Evolutionary conservation across 176 grass and related monocot genomes (phyloP).

Genomic region (Elymus sibiricus): DNA sequence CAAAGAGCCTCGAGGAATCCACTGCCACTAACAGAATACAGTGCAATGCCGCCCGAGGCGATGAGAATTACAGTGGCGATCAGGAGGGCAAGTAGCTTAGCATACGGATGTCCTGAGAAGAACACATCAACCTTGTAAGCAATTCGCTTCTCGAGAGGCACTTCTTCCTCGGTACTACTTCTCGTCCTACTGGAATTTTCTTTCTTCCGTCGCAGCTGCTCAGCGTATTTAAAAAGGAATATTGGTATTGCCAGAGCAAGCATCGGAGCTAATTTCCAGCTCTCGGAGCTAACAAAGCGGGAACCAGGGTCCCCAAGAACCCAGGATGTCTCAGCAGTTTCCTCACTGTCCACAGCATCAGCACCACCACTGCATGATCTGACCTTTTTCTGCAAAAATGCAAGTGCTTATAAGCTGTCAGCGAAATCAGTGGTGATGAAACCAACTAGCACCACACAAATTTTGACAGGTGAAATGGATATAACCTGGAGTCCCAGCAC

Average conservation of each 20-base stretch:
- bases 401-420: not conserved
- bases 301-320: conserved; percentile 18
- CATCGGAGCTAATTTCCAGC: conserved; percentile 39
- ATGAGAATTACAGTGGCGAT: conserved; percentile 80
- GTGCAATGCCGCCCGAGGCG: conserved; percentile 68
- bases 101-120: conserved; percentile 93
- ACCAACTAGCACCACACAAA: not conserved
- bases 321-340: conserved; percentile 25
- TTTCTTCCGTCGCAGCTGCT: conserved; percentile 40
- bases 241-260: conserved; percentile 48
- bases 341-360: conserved; percentile 14
- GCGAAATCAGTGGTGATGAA: not conserved
- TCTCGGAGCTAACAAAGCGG: conserved; percentile 19
- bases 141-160: conserved; percentile 85
- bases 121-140: conserved; percentile 91
- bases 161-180: conserved; percentile 54
- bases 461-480: conserved; percentile 5
- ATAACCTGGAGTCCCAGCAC: conserved; percentile 69
- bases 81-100: conserved; percentile 86
- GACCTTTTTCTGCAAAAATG: conserved; percentile 52
- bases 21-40: conserved; percentile 65
- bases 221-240: conserved; percentile 62
- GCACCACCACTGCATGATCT: conserved; percentile 30
- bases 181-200: conserved; percentile 7
- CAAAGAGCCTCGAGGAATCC: conserved; percentile 88